Percentiles rank a stretch among this genome's conserved stretches.
These are phyloP conservation scores for Fraxinus platypoda DNA, from an alignment of 305 asterid species.

Conservation along the genomic window DNA sequence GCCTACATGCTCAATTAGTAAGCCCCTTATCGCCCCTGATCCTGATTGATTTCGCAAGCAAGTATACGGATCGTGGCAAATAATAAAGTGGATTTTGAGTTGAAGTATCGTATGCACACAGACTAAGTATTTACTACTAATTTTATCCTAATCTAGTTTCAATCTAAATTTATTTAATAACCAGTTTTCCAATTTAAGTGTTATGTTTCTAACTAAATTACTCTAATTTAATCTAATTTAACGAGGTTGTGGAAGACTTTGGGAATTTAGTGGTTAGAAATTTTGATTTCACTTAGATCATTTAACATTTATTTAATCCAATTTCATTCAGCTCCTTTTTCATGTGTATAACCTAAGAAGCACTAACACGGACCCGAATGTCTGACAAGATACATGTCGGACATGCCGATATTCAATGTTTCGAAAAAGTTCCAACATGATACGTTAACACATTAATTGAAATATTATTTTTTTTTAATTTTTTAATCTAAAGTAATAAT, in stretches of 20 bases:
- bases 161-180: neutral
- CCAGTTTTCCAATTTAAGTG: neutral
- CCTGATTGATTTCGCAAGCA: neutral
- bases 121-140: neutral
- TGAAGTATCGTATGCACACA: neutral
- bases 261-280: neutral
- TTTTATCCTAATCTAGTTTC: neutral
- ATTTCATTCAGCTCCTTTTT: neutral
- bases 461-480: too few relatives aligned
- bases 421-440: too few relatives aligned
- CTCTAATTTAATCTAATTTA: neutral
- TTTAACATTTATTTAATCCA: neutral
- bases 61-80: neutral
- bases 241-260: neutral
- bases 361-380: neutral
- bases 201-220: neutral
- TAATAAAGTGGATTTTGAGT: neutral
- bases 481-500: neutral
- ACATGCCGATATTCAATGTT: neutral
- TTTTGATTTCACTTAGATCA: neutral
- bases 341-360: neutral
- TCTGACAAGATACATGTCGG: neutral
- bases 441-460: neutral
- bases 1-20: neutral
- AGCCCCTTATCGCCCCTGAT: neutral